Percentiles rank a stretch among this genome's conserved stretches.
These are phyloP conservation scores for Globisporangium parvum DNA, from an alignment of 352 stramenopile species.

Conservation along the genomic window DNA sequence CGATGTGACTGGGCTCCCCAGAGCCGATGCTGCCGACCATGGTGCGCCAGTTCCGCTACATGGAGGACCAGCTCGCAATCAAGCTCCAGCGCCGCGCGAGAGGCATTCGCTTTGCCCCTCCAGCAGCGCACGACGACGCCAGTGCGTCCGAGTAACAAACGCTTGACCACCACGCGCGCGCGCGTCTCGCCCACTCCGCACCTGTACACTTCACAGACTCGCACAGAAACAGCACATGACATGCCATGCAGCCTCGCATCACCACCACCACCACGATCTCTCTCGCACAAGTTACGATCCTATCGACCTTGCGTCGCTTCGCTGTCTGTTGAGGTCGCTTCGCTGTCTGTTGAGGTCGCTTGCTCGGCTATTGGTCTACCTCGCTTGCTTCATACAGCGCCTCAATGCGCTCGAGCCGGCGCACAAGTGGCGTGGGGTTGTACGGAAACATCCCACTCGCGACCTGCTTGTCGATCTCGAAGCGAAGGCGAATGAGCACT, in stretches of 20 bases:
- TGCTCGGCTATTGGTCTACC: no score
- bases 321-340: no score
- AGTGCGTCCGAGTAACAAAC: no score
- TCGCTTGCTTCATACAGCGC: conserved; percentile 45
- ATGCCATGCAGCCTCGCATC: not conserved
- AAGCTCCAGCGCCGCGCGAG: conserved; percentile 52
- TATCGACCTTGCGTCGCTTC: no score
- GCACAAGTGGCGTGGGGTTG: conserved; percentile 31
- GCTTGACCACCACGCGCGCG: no score
- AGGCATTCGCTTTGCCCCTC: conserved; percentile 25
- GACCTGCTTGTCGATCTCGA: conserved; percentile 55
- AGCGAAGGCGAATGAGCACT: conserved; percentile 49
- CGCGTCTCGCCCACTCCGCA: no score
- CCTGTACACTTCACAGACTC: no score
- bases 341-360: no score
- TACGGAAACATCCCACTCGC: conserved; percentile 48
- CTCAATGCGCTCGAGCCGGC: conserved; percentile 44
- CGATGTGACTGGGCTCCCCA: conserved; percentile 13
- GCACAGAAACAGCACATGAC: no score
- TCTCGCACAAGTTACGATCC: no score
- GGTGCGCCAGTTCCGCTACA: conserved; percentile 72
- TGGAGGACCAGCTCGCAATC: conserved; percentile 62
- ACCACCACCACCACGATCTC: not conserved
- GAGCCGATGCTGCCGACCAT: conserved; percentile 73
- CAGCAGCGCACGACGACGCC: no score